Conservation (phyloP, 257 asterid genomes). For the Solanum medicagineum region DNA sequence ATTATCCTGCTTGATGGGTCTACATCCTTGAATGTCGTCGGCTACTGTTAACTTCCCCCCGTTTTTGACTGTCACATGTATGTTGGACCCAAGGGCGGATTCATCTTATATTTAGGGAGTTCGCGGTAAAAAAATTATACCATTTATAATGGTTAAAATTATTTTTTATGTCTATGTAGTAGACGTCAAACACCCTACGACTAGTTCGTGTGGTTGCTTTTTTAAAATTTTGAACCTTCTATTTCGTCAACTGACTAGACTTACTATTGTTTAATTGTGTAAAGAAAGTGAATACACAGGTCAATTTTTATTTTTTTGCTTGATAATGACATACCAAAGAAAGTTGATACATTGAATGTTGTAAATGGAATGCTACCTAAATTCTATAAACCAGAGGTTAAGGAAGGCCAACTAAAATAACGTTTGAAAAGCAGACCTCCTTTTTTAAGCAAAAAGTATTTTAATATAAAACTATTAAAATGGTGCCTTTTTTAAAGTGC, state of each 20-base stretch:
- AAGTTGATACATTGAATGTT: slow-evolving; percentile 12
- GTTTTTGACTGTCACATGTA: too few relatives aligned
- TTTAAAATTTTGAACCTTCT: too few relatives aligned
- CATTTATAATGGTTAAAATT: too few relatives aligned
- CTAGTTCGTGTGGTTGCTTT: too few relatives aligned
- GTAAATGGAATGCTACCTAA: background rate
- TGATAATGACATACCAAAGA: background rate
- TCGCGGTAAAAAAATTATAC: too few relatives aligned
- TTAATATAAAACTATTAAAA: background rate
- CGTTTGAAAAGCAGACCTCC: background rate
- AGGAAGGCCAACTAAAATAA: background rate
- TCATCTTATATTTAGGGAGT: too few relatives aligned
- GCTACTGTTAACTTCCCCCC: too few relatives aligned
- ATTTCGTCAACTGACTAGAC: background rate
- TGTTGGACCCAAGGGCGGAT: too few relatives aligned
- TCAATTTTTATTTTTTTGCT: background rate
- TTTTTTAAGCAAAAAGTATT: background rate
- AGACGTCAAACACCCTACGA: too few relatives aligned
- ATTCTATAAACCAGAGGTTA: background rate
- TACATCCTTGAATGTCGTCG: too few relatives aligned
- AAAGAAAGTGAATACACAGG: background rate
- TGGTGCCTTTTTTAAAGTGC: background rate
- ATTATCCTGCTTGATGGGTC: too few relatives aligned
- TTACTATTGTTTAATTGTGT: background rate
- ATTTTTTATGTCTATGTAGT: too few relatives aligned